Evolutionary conservation across 495 filamentous ascomycete genomes (phyloP).

Genomic region (Hypoxylon fuscum): DNA sequence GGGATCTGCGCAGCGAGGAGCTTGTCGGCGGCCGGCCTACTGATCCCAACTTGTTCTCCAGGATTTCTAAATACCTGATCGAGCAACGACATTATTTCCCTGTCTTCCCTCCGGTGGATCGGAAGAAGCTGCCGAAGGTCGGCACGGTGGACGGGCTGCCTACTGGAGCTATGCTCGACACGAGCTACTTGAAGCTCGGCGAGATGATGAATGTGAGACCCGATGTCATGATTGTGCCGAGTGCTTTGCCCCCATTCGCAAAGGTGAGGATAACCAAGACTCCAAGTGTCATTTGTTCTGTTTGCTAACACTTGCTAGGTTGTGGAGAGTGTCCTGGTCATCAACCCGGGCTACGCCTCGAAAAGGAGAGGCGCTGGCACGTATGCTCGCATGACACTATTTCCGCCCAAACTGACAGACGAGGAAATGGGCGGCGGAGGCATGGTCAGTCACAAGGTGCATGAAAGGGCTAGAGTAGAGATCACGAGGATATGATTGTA

Average conservation of each 20-base stretch:
- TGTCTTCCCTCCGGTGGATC: slow-evolving; percentile 78
- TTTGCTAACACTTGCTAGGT: slow-evolving; percentile 63
- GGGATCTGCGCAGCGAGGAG: slow-evolving; percentile 81
- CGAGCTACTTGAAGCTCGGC: slow-evolving; percentile 86
- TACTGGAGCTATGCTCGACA: slow-evolving; percentile 78
- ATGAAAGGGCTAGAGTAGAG: slow-evolving; percentile 84
- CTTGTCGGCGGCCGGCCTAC: slow-evolving; percentile 62
- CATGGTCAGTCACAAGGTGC: slow-evolving; percentile 75
- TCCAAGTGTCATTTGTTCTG: background rate
- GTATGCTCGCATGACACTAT: slow-evolving; percentile 78
- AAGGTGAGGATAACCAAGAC: slow-evolving; percentile 66
- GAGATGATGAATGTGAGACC: slow-evolving; percentile 87
- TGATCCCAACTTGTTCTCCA: slow-evolving; percentile 68
- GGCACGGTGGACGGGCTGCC: slow-evolving; percentile 65
- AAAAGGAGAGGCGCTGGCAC: slow-evolving; percentile 83
- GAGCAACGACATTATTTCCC: slow-evolving; percentile 92
- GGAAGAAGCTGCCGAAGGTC: slow-evolving; percentile 71
- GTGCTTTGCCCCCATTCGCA: slow-evolving; percentile 82
- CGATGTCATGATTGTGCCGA: slow-evolving; percentile 86
- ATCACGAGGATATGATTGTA: slow-evolving; percentile 73
- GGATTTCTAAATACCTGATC: slow-evolving; percentile 76
- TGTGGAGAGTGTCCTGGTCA: slow-evolving; percentile 81
- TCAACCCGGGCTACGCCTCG: slow-evolving; percentile 89
- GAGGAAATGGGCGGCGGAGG: slow-evolving; percentile 65
- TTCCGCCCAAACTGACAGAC: slow-evolving; percentile 66